Base-by-base conservation (phyloP, 1,284 basidiomycete species). In the Volvariella surrecta region DNA sequence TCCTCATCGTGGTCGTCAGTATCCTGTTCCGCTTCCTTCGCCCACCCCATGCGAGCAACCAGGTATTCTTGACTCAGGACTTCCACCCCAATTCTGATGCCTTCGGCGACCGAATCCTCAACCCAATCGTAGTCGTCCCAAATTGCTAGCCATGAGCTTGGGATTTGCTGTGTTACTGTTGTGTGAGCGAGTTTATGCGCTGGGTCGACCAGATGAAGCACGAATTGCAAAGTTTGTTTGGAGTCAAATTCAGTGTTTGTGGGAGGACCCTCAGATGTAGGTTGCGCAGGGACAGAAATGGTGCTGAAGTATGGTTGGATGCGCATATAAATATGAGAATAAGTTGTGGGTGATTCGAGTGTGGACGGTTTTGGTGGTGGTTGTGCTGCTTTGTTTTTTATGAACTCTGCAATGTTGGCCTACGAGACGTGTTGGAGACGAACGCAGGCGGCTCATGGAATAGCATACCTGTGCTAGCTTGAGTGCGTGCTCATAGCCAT, bases 41-140 rank as follows among this genome's bases (percentile, higher is more conserved):
- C 66, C 79, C 87, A 90, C 0, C 87, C 79, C 88, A 91, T 91
- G 45, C 88, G 66, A 32, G 76, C 71, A 20, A 80, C 85, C 15
- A 91, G 70, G 58, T 91, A 91, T 52, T 94, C 89, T 60, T 95
- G 91, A 0, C 89, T 90, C 46, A 93, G 64, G 16, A 90, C 78
- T 62, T 94, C 91, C 17, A 92, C 76, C 4, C 83, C 85, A 3
- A 89, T 71, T 46, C 87, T 69, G 47, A 97, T 66, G 0, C 81
- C 74, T 54, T 95, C 93, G 1, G 92, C 92, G 46, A 95, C 76
- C 18, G 86, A 63, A 58, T 96, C 91, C 63, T 97, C 94, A 3
- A 96, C 91, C 94, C 94, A 97, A 42, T 94, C 89, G 58, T 90
- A 88, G 48, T 86, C 78, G 58, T 95, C 92, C 78, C 89, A 92